A percentile compares a stretch with the other conserved stretches of the same genome.
Conservation (phyloP, 805 yeast species). For the Gaillardinia entomophila region DNA sequence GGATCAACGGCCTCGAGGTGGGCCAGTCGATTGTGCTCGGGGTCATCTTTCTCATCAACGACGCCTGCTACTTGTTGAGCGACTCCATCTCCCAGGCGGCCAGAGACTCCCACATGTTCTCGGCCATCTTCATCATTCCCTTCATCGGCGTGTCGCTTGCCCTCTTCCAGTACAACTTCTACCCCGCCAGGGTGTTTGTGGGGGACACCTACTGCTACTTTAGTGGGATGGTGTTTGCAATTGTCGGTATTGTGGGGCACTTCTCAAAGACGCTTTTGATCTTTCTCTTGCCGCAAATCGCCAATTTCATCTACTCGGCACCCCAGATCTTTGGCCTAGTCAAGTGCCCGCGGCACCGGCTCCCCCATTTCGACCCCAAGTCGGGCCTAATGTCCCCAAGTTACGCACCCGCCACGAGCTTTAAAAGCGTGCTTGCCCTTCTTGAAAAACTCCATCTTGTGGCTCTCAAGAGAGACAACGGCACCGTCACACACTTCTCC, state of each 20-base stretch:
- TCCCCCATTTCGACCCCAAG: conserved; percentile 67
- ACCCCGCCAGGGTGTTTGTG: conserved; percentile 88
- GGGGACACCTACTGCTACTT: conserved; percentile 98
- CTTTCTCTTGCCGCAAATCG: conserved; percentile 84
- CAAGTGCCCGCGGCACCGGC: conserved; percentile 93
- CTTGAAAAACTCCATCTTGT: conserved; percentile 50
- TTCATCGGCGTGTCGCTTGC: conserved; percentile 81
- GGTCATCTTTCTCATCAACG: conserved; percentile 67
- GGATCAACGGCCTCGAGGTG: conserved; percentile 93
- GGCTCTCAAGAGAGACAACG: conserved; percentile 17
- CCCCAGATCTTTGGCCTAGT: conserved; percentile 86
- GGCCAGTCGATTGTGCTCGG: conserved; percentile 87
- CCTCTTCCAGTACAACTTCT: conserved; percentile 75
- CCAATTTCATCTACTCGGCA: conserved; percentile 84
- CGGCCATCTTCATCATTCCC: conserved; percentile 76
- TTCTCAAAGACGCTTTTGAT: conserved; percentile 87
- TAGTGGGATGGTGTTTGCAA: conserved; percentile 98
- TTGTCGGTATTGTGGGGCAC: conserved; percentile 93
- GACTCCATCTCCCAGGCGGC: conserved; percentile 44
- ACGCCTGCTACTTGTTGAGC: conserved; percentile 56
- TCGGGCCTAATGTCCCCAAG: conserved; percentile 73
- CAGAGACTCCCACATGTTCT: conserved; percentile 74
- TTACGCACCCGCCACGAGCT: conserved; percentile 12
- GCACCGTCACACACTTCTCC: conserved; percentile 43
- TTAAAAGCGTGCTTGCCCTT: conserved; percentile 38